Conservation (phyloP, 2,329 filamentous ascomycete species). For the Ophiostoma himal-ulmi region DNA sequence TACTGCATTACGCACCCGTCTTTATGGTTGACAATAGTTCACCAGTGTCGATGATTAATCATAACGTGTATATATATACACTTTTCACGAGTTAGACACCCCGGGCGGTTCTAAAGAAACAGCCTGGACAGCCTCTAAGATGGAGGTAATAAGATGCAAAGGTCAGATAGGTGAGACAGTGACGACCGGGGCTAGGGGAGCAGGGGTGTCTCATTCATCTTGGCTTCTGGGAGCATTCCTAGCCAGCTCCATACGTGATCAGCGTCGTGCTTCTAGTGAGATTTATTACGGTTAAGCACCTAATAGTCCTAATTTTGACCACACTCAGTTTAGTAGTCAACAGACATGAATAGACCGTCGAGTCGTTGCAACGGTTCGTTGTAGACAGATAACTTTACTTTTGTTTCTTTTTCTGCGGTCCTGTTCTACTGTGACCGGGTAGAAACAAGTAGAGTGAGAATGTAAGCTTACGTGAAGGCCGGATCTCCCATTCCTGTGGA, state of each 20-base stretch:
- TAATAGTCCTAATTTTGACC: not conserved
- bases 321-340: not conserved
- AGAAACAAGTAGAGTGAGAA: not conserved
- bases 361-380: not conserved
- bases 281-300: not conserved
- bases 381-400: not conserved
- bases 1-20: not conserved
- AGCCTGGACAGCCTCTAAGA: not conserved
- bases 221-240: not conserved
- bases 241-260: not conserved
- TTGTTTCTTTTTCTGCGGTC: not conserved
- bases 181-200: not conserved
- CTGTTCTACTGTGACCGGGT: not conserved
- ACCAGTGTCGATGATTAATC: not conserved
- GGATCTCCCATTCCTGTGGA: slow-evolving; percentile 5
- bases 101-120: not conserved
- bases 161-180: not conserved
- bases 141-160: not conserved
- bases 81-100: not conserved
- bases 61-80: no score
- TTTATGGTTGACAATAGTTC: not conserved
- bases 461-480: not conserved
- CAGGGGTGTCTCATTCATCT: slow-evolving; percentile 7
- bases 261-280: not conserved
- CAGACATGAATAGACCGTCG: not conserved